Conservation (phyloP, 345 rosid genomes). For the Corchorus capsularis region DNA sequence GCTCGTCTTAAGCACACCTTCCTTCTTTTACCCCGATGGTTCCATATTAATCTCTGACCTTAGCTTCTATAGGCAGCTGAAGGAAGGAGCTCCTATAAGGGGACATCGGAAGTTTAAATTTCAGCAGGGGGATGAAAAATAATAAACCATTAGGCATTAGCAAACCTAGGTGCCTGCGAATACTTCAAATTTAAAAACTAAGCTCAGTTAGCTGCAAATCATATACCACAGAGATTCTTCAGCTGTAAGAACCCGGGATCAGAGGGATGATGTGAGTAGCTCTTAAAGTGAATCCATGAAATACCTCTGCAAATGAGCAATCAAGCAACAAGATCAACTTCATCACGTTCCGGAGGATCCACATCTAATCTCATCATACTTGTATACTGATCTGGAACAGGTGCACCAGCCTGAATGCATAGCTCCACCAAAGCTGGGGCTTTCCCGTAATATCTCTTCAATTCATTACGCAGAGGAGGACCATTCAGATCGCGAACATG, state of each 20-base stretch:
- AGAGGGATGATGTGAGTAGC: neutral
- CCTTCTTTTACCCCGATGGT: neutral
- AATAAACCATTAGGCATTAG: neutral
- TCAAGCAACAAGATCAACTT: conserved; percentile 75
- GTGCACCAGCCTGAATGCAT: conserved; percentile 74
- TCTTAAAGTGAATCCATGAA: neutral
- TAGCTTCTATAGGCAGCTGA: neutral
- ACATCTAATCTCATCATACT: conserved; percentile 94
- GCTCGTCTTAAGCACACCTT: neutral
- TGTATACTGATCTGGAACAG: conserved; percentile 60
- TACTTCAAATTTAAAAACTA: neutral
- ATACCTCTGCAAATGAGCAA: conserved; percentile 5
- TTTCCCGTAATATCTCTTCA: conserved; percentile 80
- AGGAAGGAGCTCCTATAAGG: neutral
- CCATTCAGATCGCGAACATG: conserved; percentile 59
- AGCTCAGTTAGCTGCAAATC: neutral
- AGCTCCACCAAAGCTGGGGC: conserved; percentile 87
- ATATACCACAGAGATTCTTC: neutral
- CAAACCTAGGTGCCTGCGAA: neutral
- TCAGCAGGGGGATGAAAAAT: neutral
- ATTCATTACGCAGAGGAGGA: conserved; percentile 57
- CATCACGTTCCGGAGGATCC: conserved; percentile 73
- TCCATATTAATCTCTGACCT: too few species aligned
- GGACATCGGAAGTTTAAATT: neutral
- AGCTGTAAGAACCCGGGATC: neutral